Conservation (phyloP, 2,329 filamentous ascomycete species). For the Fusarium armeniacum region DNA sequence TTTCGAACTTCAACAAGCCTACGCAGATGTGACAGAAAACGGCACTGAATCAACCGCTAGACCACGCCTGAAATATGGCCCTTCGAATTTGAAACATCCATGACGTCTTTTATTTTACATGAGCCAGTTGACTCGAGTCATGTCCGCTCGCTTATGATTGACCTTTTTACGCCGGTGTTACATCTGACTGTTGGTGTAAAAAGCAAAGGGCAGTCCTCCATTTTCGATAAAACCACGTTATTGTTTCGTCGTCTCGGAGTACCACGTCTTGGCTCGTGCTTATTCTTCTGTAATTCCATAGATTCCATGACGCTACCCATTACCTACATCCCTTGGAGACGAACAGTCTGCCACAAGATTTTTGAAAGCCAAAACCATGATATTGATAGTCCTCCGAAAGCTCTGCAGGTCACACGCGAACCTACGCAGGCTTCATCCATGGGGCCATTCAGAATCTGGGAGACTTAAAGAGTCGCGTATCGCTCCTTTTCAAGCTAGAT, state of each 20-base stretch:
- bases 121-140: not conserved
- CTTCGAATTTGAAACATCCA: not conserved
- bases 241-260: not conserved
- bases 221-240: not conserved
- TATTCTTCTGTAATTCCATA: not conserved
- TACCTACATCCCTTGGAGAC: not conserved
- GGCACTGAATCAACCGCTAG: not conserved
- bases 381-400: not conserved
- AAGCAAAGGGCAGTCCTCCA: not conserved
- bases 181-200: not conserved
- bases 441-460: not conserved
- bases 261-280: not conserved
- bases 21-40: not conserved
- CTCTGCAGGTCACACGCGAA: not conserved
- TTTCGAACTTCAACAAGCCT: no score
- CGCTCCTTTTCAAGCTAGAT: not conserved
- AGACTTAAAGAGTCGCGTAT: not conserved
- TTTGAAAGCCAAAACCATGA: no score
- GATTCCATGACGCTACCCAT: not conserved
- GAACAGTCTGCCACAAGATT: not conserved
- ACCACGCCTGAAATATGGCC: not conserved
- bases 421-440: not conserved
- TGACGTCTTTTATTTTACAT: not conserved
- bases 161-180: not conserved
- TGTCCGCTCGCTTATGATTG: not conserved